Evolutionary conservation across 352 stramenopile genomes (phyloP).

Genomic region (Globisporangium mamillatum): DNA sequence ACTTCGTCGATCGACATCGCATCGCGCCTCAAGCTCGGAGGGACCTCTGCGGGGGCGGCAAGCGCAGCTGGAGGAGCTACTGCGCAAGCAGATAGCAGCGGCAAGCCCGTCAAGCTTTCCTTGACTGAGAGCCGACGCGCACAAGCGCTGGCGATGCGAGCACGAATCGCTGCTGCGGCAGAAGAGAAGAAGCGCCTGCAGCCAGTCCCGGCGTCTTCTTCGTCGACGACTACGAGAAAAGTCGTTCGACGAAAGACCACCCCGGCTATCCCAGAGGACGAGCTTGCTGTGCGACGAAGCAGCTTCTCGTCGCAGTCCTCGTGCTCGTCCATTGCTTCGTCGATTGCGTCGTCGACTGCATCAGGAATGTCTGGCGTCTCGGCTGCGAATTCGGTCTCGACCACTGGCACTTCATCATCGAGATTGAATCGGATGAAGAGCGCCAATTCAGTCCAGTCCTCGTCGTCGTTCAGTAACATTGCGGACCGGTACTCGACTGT

Average conservation of each 20-base stretch:
- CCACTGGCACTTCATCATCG: constrained; percentile 9
- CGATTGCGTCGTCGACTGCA: constrained; percentile 16
- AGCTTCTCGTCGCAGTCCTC: constrained; percentile 55
- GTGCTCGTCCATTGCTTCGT: constrained; percentile 32
- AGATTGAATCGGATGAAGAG: constrained; percentile 11
- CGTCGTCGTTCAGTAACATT: constrained; percentile 20
- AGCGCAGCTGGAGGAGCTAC: neutral
- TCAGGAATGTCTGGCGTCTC: constrained; percentile 18
- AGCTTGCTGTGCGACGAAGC: constrained; percentile 42
- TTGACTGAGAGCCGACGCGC: constrained; percentile 27
- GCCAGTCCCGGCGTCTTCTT: constrained; percentile 10
- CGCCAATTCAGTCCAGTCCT: neutral
- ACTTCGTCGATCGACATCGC: constrained; percentile 10
- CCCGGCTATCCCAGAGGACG: constrained; percentile 33
- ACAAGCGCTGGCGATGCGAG: constrained; percentile 33
- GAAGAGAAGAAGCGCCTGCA: constrained; percentile 28
- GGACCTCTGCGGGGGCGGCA: neutral
- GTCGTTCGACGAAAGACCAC: constrained; percentile 6
- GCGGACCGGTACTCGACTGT: constrained; percentile 23
- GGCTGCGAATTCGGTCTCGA: constrained; percentile 14
- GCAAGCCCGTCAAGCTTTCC: constrained; percentile 29
- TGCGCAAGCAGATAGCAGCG: constrained; percentile 7
- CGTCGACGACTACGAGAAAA: constrained; percentile 7
- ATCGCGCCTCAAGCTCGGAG: constrained; percentile 15
- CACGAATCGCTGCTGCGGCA: constrained; percentile 25